Evolutionary conservation across 176 grass and related monocot genomes (phyloP).

Genomic region (Dendrocalamus sinicus): DNA sequence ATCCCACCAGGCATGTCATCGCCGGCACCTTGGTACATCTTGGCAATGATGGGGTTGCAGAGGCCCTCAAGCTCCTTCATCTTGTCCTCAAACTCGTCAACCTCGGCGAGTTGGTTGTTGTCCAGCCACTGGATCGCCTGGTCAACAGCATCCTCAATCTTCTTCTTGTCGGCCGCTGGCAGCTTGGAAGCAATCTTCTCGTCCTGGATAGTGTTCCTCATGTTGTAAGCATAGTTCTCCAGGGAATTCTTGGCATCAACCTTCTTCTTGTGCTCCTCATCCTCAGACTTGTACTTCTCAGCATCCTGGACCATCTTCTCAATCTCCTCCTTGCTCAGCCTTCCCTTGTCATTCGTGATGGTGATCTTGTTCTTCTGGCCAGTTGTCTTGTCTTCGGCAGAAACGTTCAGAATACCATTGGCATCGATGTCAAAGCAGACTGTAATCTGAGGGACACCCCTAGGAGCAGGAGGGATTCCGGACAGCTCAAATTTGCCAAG

Average conservation of each 20-base stretch:
- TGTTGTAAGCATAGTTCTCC: constrained; percentile 66
- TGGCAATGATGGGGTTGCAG: constrained; percentile 64
- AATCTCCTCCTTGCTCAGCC: constrained; percentile 63
- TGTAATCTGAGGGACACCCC: constrained; percentile 65
- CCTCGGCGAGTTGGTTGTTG: constrained; percentile 50
- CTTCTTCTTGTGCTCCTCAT: constrained; percentile 66
- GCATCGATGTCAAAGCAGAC: constrained; percentile 66
- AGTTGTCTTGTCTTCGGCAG: constrained; percentile 62
- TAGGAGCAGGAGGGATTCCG: constrained; percentile 57
- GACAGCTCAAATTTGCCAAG: constrained; percentile 68
- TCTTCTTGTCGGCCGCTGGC: constrained; percentile 40
- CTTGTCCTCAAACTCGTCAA: constrained; percentile 58
- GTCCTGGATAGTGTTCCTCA: constrained; percentile 66
- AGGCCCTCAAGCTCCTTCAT: constrained; percentile 61
- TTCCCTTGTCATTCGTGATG: constrained; percentile 61
- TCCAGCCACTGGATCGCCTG: constrained; percentile 59
- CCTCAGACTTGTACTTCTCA: constrained; percentile 65
- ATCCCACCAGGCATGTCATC: constrained; percentile 51
- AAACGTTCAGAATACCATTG: constrained; percentile 59
- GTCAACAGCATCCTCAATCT: constrained; percentile 45
- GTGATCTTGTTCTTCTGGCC: constrained; percentile 69
- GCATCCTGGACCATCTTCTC: constrained; percentile 67
- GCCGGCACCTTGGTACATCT: constrained; percentile 61
- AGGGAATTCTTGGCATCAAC: constrained; percentile 55
- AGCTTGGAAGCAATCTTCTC: constrained; percentile 65